Conservation (phyloP, 768 basidiomycete species). For the Vishniacozyma victoriae region DNA sequence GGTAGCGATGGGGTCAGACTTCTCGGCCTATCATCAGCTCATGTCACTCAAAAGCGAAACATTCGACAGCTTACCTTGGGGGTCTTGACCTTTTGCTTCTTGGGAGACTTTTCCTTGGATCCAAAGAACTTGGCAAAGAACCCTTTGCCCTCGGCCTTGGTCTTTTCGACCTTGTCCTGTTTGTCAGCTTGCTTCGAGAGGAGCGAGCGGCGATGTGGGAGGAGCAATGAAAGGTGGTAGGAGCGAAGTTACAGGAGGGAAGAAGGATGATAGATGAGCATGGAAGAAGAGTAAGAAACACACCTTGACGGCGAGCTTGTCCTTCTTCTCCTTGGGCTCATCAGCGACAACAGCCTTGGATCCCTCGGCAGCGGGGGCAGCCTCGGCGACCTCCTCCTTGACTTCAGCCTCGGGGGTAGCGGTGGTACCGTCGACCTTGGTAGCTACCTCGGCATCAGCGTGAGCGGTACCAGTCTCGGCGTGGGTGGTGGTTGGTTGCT, state of each 20-base stretch:
- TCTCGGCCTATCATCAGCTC: constrained; percentile 22
- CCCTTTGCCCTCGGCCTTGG: constrained; percentile 54
- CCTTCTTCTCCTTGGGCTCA: constrained; percentile 40
- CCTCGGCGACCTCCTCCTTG: constrained; percentile 31
- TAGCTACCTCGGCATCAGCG: constrained; percentile 31
- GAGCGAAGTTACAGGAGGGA: neutral
- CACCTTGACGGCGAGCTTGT: constrained; percentile 28
- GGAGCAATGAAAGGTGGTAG: too few species aligned
- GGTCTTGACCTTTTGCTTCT: constrained; percentile 59
- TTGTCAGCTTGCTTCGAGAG: neutral
- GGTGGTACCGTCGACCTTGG: constrained; percentile 34
- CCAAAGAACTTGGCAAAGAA: constrained; percentile 72
- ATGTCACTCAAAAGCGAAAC: neutral
- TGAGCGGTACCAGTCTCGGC: constrained; percentile 37
- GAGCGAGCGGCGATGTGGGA: too few species aligned
- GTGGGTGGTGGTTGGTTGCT: constrained; percentile 40
- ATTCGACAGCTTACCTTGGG: constrained; percentile 47
- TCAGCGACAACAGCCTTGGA: constrained; percentile 11
- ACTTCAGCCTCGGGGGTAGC: constrained; percentile 40
- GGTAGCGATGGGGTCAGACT: constrained; percentile 40
- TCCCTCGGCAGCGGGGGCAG: constrained; percentile 44
- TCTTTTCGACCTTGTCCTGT: constrained; percentile 53
- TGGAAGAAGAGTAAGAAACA: constrained; percentile 15
- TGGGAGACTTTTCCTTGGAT: constrained; percentile 51
- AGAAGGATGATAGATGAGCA: constrained; percentile 1